phyloP scores from a whole-genome alignment of 768 basidiomycete genomes.

The Crucibulum laeve region DNA sequence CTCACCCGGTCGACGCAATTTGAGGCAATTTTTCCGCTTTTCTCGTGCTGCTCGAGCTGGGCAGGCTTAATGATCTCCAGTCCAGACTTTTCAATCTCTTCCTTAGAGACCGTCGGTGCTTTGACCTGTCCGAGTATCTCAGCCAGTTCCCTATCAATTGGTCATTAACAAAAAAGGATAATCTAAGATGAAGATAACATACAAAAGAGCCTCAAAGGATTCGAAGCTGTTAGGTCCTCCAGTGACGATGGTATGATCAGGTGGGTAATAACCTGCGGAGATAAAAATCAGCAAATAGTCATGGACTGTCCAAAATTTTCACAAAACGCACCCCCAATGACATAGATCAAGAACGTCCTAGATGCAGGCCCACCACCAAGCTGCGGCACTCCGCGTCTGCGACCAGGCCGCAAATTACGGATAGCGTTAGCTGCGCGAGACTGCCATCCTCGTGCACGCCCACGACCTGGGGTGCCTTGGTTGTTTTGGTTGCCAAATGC shows the following conservation, averaged over 20 bases:
- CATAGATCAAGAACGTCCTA: slow-evolving; percentile 86
- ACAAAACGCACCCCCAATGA: slow-evolving; percentile 63
- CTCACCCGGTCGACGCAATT: slow-evolving; percentile 80
- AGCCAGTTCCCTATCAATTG: slow-evolving; percentile 60
- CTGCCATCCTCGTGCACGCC: slow-evolving; percentile 40
- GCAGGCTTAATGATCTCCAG: slow-evolving; percentile 67
- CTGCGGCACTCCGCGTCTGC: slow-evolving; percentile 12
- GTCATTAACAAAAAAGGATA: slow-evolving; percentile 5
- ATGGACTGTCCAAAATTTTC: slow-evolving; percentile 3
- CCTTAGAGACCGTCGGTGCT: slow-evolving; percentile 75
- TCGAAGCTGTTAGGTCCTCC: slow-evolving; percentile 66
- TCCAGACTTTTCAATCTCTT: slow-evolving; percentile 83
- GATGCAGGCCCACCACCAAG: slow-evolving; percentile 30
- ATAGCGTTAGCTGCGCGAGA: slow-evolving; percentile 61
- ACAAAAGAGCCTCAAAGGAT: slow-evolving; percentile 79
- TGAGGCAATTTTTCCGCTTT: slow-evolving; percentile 59
- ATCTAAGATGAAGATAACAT: slow-evolving; percentile 18
- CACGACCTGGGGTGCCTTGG: slow-evolving; percentile 8
- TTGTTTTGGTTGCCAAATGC: slow-evolving; percentile 4
- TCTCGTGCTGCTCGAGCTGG: slow-evolving; percentile 50
- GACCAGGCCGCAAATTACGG: slow-evolving; percentile 45
- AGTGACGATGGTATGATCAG: slow-evolving; percentile 85
- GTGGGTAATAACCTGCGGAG: slow-evolving; percentile 80
- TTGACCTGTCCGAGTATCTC: slow-evolving; percentile 81
- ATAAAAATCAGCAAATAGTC: not conserved